Evolutionary conservation across 192 early-diverging fungal species (phyloP).

Genomic region (Backusella morwellensis): DNA sequence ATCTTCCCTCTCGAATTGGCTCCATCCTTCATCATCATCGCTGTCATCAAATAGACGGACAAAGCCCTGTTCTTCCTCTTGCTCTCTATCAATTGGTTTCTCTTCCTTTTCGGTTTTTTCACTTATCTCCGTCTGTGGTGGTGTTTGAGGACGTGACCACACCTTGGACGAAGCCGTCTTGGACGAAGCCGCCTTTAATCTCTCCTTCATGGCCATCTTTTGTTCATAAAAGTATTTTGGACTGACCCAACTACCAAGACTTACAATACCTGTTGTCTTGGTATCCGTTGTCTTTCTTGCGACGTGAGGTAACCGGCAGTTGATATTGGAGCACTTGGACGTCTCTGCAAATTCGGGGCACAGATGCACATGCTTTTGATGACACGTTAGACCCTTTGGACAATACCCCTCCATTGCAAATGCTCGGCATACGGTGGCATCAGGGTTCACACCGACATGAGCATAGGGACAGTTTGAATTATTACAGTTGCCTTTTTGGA

Average conservation of each 20-base stretch:
- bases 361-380: constrained; percentile 62
- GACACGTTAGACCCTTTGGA: constrained; percentile 50
- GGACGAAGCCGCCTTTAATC: neutral
- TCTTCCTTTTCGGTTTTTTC: constrained; percentile 6
- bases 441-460: constrained; percentile 54
- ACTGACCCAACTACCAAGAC: constrained; percentile 13
- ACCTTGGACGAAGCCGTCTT: constrained; percentile 9
- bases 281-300: constrained; percentile 14
- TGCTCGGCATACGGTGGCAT: constrained; percentile 60
- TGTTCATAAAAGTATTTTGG: neutral
- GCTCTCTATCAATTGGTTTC: neutral
- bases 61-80: constrained; percentile 29
- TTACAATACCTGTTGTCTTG: constrained; percentile 10
- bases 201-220: neutral
- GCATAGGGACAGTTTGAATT: constrained; percentile 53
- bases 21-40: constrained; percentile 22
- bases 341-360: constrained; percentile 70
- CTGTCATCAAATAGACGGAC: constrained; percentile 33
- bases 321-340: constrained; percentile 49
- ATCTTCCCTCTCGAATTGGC: constrained; percentile 23
- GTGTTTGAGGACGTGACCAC: constrained; percentile 8
- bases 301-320: constrained; percentile 63
- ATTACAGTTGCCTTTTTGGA: constrained; percentile 58
- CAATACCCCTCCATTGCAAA: constrained; percentile 68
- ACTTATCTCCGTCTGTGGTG: constrained; percentile 6